Base-by-base conservation (phyloP, 2,329 filamentous ascomycete species). In the Phaeosphaeria sp. region DNA sequence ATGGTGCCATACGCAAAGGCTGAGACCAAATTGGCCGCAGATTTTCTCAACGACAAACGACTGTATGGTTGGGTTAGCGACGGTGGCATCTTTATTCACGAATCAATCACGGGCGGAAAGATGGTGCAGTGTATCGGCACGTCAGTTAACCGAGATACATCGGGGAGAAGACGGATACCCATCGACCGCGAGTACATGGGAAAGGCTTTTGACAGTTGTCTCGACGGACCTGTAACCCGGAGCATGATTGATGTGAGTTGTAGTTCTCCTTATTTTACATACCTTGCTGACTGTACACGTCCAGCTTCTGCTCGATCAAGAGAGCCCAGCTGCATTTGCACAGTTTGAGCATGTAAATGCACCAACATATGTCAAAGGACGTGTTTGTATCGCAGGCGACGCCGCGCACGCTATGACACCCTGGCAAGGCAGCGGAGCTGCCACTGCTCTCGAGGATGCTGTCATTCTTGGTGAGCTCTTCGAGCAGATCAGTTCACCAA, bases 341-440 rank as follows among this genome's bases (percentile, higher is more conserved):
- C 36, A 64, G 30, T 54, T 25, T 30, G 49, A 62, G 18, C 54
- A 61, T 43, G 53, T 39, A 10, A 25, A 58, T 20, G 55, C 61
- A 36, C 55, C 58, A 27, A 61, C 55, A n/a, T 64, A 59, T 22
- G 44, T 44, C 6, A 61, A 55, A 42, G 58, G 53, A 18, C 58
- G 39, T 1, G 55, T 83, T 0, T 80, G 79, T 41, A 60, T 85
- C 4, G 74, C 83, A 0, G 84, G 84, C 3, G 83, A 86, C 60
- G 83, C 84, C 0, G 84, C 84, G 5, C 84, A 86, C 62, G 82
- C 83, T 0, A 68, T 74, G 0, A 80, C 79, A 0, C 83, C 84
- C 0, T 82, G 84, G 67, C 78, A 82, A 4, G 83, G 83, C 1
- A 77, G 81, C 0, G 84, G 84, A 4, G 83, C 83, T 1, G 81